Evolutionary conservation across 2,329 filamentous ascomycete species (phyloP), one percentile per base, ranked within the genome.

Genomic region (Bipolaris sorokiniana): DNA sequence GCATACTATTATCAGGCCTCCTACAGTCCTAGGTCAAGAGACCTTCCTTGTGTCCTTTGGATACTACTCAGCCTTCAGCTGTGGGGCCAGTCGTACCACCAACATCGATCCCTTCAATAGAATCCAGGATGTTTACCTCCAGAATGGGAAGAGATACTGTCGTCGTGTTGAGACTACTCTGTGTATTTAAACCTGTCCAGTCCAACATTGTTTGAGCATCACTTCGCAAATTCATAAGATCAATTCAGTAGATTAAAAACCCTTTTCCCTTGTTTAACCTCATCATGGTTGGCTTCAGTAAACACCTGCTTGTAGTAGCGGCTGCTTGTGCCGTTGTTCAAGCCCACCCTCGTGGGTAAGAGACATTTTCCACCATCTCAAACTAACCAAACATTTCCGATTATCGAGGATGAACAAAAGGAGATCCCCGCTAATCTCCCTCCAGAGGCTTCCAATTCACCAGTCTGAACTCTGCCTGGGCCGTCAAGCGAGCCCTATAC

Each of bases 401-500:
- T 13, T 31, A 13, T 11, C 1, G 28, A 31, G 10, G 28, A 31
- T 0, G 3, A 31, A n/a, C n/a, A 5, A 11, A 31, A 31, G 3
- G 4, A 31, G 28, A 31, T 13, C 3, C 13, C 10, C 5, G 2
- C 34, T 36, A 36, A 36, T 2, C 5, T 36, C 10, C 7, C 34
- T 36, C 3, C 36, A 57, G 48, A 37, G 34, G 41, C 26, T 52
- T 52, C 37, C 54, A 57, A 15, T 37, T 48, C 16, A 26, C 40
- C 31, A 52, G 48, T 48, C 23, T 36, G 13, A 57, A 57, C 34
- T 41, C 48, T 9, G 42, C 42, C 13, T 52, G 48, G 54, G 42
- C 33, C 15, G 44, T 52, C 16, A 57, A 57, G 48, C 54, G 54
- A 13, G 18, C 40, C 16, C 54, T 57, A 16, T 52, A 57, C 44